Percentiles rank a stretch among this genome's conserved stretches.
phyloP scores from a whole-genome alignment of 1,284 basidiomycete genomes.

The Tilletia walkeri region DNA sequence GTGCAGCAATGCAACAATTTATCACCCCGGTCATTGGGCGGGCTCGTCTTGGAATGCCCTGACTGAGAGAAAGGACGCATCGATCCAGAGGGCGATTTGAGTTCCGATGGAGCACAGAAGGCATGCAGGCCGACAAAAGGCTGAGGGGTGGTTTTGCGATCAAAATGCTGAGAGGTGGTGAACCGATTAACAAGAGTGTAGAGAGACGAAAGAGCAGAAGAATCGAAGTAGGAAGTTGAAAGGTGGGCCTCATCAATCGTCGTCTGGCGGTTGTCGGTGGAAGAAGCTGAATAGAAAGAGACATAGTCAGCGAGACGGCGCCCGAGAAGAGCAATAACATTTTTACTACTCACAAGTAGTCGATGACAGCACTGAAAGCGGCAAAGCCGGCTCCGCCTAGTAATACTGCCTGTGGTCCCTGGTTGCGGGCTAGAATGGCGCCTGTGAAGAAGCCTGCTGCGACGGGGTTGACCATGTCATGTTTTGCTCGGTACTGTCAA shows the following conservation, averaged over 20 bases:
- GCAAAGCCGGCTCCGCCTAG: slow-evolving; percentile 52
- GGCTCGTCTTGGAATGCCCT: too few species aligned
- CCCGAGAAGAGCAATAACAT: background rate
- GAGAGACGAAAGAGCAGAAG: background rate
- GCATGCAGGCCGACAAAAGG: too few species aligned
- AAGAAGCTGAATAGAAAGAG: background rate
- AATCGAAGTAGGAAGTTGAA: background rate
- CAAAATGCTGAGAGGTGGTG: background rate
- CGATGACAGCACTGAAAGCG: slow-evolving; percentile 52
- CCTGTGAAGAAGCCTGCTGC: slow-evolving; percentile 47
- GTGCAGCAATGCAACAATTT: too few species aligned
- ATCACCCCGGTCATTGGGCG: too few species aligned
- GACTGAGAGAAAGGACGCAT: too few species aligned
- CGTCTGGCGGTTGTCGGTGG: slow-evolving; percentile 11
- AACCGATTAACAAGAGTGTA: background rate
- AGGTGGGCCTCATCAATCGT: background rate
- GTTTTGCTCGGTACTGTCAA: slow-evolving; percentile 50
- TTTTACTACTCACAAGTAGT: slow-evolving; percentile 39
- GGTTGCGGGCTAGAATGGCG: slow-evolving; percentile 47
- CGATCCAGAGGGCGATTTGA: too few species aligned
- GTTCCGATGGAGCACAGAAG: too few species aligned
- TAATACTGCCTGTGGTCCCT: slow-evolving; percentile 49
- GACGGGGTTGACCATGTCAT: slow-evolving; percentile 51
- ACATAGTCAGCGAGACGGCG: background rate
- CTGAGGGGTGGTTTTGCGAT: too few species aligned